Evolutionary conservation across 768 basidiomycete species (phyloP).

Genomic region (Sporobolomyces pararoseus): DNA sequence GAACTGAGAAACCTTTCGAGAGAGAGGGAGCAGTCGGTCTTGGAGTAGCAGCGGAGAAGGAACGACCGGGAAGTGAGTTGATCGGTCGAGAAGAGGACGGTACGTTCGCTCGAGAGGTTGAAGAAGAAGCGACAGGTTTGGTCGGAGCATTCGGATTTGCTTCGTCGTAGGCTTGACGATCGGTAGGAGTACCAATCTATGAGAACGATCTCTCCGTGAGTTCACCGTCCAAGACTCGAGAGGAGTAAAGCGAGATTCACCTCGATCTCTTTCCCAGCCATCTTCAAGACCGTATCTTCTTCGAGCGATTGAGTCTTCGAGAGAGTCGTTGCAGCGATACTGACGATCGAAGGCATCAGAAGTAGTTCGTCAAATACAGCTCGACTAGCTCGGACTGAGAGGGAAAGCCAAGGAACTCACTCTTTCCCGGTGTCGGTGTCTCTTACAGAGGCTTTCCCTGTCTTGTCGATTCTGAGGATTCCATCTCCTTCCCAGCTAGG

Average conservation of each 20-base stretch:
- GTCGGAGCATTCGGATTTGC: no score
- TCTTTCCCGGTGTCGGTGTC: conserved; percentile 38
- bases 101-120: background rate
- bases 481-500: conserved; percentile 75
- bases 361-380: background rate
- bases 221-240: background rate
- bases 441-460: conserved; percentile 38
- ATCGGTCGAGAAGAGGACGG: background rate
- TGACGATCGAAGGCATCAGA: background rate
- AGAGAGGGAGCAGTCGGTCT: background rate
- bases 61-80: background rate
- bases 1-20: background rate
- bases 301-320: background rate
- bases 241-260: background rate
- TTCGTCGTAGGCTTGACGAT: background rate
- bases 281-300: conserved; percentile 40
- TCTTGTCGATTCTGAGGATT: conserved; percentile 38
- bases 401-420: conserved; percentile 24
- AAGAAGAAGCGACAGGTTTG: background rate
- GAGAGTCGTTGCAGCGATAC: background rate
- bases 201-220: background rate
- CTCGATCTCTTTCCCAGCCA: conserved; percentile 46
- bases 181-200: background rate
- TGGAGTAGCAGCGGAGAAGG: background rate
- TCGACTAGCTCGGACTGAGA: background rate